Conservation (phyloP, 2,329 filamentous ascomycete species). For the Catunica adiposa region DNA sequence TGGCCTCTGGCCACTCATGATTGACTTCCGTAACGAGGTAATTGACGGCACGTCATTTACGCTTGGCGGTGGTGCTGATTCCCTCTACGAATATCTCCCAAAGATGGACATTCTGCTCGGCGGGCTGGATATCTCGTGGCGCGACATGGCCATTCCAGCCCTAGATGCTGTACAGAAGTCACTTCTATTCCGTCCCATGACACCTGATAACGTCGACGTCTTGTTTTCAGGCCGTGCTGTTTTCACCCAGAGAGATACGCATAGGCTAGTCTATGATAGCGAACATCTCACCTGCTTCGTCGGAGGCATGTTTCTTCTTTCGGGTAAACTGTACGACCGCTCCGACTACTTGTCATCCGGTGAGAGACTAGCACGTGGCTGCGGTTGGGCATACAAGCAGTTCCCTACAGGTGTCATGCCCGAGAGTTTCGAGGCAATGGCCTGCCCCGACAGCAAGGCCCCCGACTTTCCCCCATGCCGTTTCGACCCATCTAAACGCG, state of each 20-base stretch:
- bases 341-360: slow-evolving; percentile 33
- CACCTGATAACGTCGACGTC: slow-evolving; percentile 42
- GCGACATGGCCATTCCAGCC: slow-evolving; percentile 43
- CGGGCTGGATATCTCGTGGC: slow-evolving; percentile 43
- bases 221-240: slow-evolving; percentile 36
- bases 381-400: slow-evolving; percentile 39
- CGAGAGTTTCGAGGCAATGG: slow-evolving; percentile 32
- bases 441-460: slow-evolving; percentile 25
- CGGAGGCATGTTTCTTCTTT: slow-evolving; percentile 54
- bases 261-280: slow-evolving; percentile 16
- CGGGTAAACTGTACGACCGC: slow-evolving; percentile 41
- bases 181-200: slow-evolving; percentile 54
- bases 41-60: slow-evolving; percentile 30
- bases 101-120: slow-evolving; percentile 51
- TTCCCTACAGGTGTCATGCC: slow-evolving; percentile 43
- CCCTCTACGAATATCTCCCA: slow-evolving; percentile 42
- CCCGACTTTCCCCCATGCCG: slow-evolving; percentile 18
- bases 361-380: slow-evolving; percentile 35
- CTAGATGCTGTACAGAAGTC: slow-evolving; percentile 44
- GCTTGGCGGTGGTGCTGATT: slow-evolving; percentile 38
- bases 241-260: background rate
- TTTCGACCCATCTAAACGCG: slow-evolving; percentile 18
- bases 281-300: slow-evolving; percentile 52
- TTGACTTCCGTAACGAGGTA: slow-evolving; percentile 29
- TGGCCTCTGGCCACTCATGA: slow-evolving; percentile 54